Evolutionary conservation across 352 stramenopile species (phyloP), one percentile per base, ranked within the genome.

Genomic region (Phytophthora cryptogea): DNA sequence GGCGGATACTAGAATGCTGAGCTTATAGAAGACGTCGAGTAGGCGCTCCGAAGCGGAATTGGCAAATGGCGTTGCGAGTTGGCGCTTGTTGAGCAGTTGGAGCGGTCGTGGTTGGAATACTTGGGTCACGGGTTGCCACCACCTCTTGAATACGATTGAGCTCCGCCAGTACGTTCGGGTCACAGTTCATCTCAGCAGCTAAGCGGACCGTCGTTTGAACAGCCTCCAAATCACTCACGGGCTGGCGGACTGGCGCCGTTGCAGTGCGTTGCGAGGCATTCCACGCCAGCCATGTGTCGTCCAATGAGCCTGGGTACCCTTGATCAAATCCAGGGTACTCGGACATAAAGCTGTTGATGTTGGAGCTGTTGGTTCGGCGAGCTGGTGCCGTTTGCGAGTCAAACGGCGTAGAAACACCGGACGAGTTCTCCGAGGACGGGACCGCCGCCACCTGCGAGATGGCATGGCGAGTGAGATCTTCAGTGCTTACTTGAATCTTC

Each of bases 121-220:
- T 72, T 36, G 40, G 50, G 37, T 53, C 68, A 47, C 58, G 49
- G 13, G 66, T 80, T 5, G 75, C 52, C 17, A 85, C 53, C 36
- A 78, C 77, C 2, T 40, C 49, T 16, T 83, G 68, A 48, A 90
- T 86, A 2, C 79, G 73, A 35, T 72, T 78, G n/a, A 90, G 68
- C 46, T 88, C 78, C 35, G 80, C 32, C 23, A 87, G 46, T 10
- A 84, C 83, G 31, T 66, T 52, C 3, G 76, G 49, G 31, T 88
- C 76, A 58, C 75, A 87, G 47, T 84, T 83, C 82, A 87, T 88
- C 46, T 88, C 79, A 14, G 63, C 73, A 5, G 79, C 75, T 20
- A 91, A 63, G 11, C 70, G 79, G 36, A 91, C 78, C 28, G 84
- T 81, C 6, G 73, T 86, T 54, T 88, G 76, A 14, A 91, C 53